These are phyloP conservation scores for Phaeosphaeriaceae sp. DNA, from an alignment of 2,329 filamentous ascomycete genomes.

Conservation along the genomic window DNA sequence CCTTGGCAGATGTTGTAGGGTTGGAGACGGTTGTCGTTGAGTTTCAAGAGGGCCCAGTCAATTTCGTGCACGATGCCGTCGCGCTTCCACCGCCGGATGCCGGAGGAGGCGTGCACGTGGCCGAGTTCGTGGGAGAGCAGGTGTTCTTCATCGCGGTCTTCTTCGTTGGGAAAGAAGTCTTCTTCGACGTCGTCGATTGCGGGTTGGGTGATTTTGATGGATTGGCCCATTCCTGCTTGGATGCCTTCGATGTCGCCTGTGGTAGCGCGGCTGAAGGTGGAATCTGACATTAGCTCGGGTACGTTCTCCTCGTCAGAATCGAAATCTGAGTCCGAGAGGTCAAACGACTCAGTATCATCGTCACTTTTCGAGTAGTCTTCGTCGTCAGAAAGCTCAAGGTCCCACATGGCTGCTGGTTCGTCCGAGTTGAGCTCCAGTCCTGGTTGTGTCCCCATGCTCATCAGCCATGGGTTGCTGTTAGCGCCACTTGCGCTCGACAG, in stretches of 20 bases:
- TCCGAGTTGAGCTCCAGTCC: slow-evolving; percentile 39
- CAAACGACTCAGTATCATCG: slow-evolving; percentile 46
- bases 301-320: slow-evolving; percentile 42
- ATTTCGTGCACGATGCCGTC: slow-evolving; percentile 85
- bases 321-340: slow-evolving; percentile 67
- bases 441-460: slow-evolving; percentile 47
- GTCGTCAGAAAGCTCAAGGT: slow-evolving; percentile 63
- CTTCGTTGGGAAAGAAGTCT: slow-evolving; percentile 79
- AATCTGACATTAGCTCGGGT: slow-evolving; percentile 39
- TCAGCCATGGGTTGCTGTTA: slow-evolving; percentile 42
- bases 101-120: slow-evolving; percentile 87
- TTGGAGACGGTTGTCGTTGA: slow-evolving; percentile 75
- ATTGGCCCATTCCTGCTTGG: slow-evolving; percentile 75
- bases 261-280: slow-evolving; percentile 38
- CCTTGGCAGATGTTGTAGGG: slow-evolving; percentile 74
- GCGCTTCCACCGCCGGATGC: slow-evolving; percentile 77
- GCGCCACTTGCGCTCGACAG: slow-evolving; percentile 54
- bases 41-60: slow-evolving; percentile 91
- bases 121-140: slow-evolving; percentile 82
- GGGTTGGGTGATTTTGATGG: slow-evolving; percentile 87
- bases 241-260: slow-evolving; percentile 79
- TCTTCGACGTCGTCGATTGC: slow-evolving; percentile 86
- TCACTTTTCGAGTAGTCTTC: slow-evolving; percentile 55
- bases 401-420: slow-evolving; percentile 40
- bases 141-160: slow-evolving; percentile 79